phyloP scores from a whole-genome alignment of 169 alveolate species.

The Plasmodium gallinaceum region DNA sequence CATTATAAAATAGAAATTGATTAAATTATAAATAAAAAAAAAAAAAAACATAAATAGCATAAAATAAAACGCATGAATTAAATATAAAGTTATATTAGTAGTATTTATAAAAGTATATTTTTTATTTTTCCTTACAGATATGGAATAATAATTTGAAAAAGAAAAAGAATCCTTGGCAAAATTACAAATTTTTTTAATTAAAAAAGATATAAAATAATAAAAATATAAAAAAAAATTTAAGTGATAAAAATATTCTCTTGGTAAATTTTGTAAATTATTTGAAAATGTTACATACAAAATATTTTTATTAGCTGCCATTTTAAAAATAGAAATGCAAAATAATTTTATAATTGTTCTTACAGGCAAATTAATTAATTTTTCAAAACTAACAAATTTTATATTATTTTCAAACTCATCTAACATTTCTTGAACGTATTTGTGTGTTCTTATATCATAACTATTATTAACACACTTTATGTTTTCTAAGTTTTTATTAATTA shows the following conservation, averaged over 20 bases:
- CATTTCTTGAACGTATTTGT: conserved; percentile 27
- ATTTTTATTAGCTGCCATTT: conserved; percentile 34
- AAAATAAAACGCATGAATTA: too few relatives aligned
- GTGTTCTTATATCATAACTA: conserved; percentile 27
- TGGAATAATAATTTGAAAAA: conserved; percentile 20
- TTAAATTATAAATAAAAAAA: too few relatives aligned
- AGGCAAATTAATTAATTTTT: conserved; percentile 18
- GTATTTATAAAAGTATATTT: not conserved
- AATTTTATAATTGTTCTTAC: conserved; percentile 28
- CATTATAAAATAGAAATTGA: too few relatives aligned
- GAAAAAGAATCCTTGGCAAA: conserved; percentile 11
- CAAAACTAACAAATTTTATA: conserved; percentile 26
- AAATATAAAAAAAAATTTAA: conserved; percentile 44
- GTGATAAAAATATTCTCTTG: conserved; percentile 10
- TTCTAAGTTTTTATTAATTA: conserved; percentile 23
- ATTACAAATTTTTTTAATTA: not conserved
- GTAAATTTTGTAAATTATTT: not conserved
- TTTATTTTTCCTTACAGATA: conserved; percentile 29
- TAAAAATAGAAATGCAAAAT: conserved; percentile 26
- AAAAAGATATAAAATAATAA: conserved; percentile 24
- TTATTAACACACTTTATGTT: not conserved
- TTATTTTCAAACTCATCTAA: conserved; percentile 20
- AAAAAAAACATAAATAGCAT: too few relatives aligned
- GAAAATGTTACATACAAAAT: conserved; percentile 10
- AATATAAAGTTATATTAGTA: too few relatives aligned